Conservation (phyloP, 305 asterid genomes). For the Fraxinus greggii region DNA sequence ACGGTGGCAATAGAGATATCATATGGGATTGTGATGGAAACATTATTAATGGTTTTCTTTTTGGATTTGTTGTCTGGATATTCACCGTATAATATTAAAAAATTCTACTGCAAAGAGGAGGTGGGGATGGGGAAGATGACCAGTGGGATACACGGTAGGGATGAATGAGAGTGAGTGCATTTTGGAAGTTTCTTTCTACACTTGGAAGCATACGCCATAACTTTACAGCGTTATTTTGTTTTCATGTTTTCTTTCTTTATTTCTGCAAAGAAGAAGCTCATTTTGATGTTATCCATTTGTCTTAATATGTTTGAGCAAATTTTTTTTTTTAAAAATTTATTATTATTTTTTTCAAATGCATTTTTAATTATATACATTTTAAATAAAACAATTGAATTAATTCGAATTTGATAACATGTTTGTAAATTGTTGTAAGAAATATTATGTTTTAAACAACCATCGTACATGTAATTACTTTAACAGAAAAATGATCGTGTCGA, state of each 20-base stretch:
- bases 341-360: too few species aligned
- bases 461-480: too few species aligned
- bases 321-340: too few species aligned
- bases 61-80: not conserved
- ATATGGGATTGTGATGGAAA: not conserved
- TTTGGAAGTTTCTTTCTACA: constrained; percentile 22
- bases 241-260: not conserved
- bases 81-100: not conserved
- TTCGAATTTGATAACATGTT: too few species aligned
- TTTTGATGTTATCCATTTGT: too few species aligned
- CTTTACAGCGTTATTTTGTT: not conserved
- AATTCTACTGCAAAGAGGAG: not conserved
- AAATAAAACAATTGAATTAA: too few species aligned
- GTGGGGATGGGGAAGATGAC: not conserved
- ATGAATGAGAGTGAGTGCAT: constrained; percentile 14
- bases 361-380: too few species aligned
- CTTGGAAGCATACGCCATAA: constrained; percentile 5
- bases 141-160: not conserved
- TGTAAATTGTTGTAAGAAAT: too few species aligned
- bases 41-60: not conserved
- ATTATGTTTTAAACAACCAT: too few species aligned
- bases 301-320: too few species aligned
- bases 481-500: too few species aligned
- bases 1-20: not conserved
- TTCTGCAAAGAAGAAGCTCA: not conserved